These are phyloP conservation scores for Epichloe sylvatica DNA, from an alignment of 2,329 filamentous ascomycete species.

Conservation along the genomic window DNA sequence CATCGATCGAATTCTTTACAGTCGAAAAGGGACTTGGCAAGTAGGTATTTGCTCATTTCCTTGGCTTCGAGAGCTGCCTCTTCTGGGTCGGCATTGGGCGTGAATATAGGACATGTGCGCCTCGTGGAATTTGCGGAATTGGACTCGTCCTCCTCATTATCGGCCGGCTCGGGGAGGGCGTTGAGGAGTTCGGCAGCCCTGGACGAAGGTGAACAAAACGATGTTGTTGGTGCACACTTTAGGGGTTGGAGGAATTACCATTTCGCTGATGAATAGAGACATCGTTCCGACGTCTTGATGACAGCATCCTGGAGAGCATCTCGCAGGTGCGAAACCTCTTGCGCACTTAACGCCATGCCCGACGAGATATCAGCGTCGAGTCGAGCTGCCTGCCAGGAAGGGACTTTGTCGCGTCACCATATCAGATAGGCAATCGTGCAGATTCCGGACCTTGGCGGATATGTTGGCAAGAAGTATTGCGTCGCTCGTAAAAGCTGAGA, in stretches of 20 bases:
- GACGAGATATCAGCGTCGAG: not conserved
- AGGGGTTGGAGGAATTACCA: slow-evolving; percentile 46
- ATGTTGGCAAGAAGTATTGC: not conserved
- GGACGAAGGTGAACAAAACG: not conserved
- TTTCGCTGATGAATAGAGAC: slow-evolving; percentile 91
- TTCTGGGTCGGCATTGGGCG: slow-evolving; percentile 48
- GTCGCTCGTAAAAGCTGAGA: too few relatives aligned
- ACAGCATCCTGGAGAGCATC: slow-evolving; percentile 71
- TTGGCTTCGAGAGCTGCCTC: slow-evolving; percentile 65
- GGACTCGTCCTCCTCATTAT: slow-evolving; percentile 37
- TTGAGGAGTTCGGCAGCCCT: slow-evolving; percentile 93
- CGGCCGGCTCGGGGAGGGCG: slow-evolving; percentile 50
- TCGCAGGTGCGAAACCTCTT: slow-evolving; percentile 51
- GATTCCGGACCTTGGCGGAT: not conserved
- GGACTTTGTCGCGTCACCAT: not conserved
- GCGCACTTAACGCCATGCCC: slow-evolving; percentile 39
- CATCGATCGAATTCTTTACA: slow-evolving; percentile 91
- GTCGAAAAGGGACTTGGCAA: slow-evolving; percentile 91
- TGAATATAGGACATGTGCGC: slow-evolving; percentile 33
- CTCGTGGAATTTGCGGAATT: slow-evolving; percentile 15
- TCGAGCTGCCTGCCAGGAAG: not conserved
- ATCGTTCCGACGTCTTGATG: slow-evolving; percentile 83
- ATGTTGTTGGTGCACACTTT: too few relatives aligned
- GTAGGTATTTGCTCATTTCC: slow-evolving; percentile 70
- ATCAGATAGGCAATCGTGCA: not conserved